Conservation (phyloP, 345 rosid species). For the Linum trigynum region DNA sequence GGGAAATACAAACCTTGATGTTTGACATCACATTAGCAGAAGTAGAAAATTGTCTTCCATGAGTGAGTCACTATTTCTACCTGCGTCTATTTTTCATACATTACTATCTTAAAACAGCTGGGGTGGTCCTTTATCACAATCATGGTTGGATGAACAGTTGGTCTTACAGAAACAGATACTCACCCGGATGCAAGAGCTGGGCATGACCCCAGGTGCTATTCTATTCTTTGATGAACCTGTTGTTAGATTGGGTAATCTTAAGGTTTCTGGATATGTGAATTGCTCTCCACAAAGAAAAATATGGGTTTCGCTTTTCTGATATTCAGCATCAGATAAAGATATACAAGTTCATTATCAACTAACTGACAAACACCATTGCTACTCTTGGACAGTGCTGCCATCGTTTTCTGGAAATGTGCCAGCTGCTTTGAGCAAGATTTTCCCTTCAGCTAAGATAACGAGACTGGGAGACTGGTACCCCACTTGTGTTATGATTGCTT, state of each 20-base stretch:
- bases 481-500: background rate
- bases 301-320: background rate
- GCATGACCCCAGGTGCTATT: slow-evolving; percentile 86
- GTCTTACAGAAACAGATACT: slow-evolving; percentile 71
- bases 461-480: slow-evolving; percentile 88
- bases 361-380: slow-evolving; percentile 9
- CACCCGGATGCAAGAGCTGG: slow-evolving; percentile 74
- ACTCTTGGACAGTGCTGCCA: slow-evolving; percentile 57
- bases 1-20: background rate
- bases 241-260: background rate
- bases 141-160: slow-evolving; percentile 78
- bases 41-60: background rate
- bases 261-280: background rate
- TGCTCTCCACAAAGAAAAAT: background rate
- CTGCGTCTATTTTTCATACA: background rate
- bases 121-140: slow-evolving; percentile 87
- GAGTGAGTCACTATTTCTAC: background rate
- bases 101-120: slow-evolving; percentile 42
- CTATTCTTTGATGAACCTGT: background rate
- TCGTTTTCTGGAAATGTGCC: slow-evolving; percentile 98
- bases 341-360: background rate
- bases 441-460: slow-evolving; percentile 75
- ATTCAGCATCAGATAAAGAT: background rate
- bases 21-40: background rate
- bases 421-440: slow-evolving; percentile 58